Evolutionary conservation across 2,329 filamentous ascomycete species (phyloP).

Genomic region (Alternaria tenuissima): DNA sequence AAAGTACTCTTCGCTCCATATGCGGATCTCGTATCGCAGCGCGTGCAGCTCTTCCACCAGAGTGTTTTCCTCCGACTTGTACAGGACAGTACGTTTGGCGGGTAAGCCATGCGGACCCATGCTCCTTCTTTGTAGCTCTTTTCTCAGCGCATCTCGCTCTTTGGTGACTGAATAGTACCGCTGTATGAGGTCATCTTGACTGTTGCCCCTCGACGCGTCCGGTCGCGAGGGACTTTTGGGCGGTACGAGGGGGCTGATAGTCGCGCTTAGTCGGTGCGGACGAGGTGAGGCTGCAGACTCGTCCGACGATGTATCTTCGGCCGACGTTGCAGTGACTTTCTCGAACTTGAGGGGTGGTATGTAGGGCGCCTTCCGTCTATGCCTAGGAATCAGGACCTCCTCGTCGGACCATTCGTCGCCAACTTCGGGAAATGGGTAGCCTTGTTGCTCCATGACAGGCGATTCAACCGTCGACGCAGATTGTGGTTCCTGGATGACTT

Average conservation of each 20-base stretch:
- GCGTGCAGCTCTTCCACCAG: constrained; percentile 47
- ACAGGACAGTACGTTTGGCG: constrained; percentile 34
- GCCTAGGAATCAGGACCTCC: constrained; percentile 47
- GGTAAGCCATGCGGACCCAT: constrained; percentile 43
- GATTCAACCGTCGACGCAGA: constrained; percentile 27
- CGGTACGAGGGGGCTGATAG: constrained; percentile 40
- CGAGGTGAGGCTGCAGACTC: constrained; percentile 36
- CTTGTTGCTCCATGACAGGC: constrained; percentile 25
- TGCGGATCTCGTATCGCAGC: constrained; percentile 45
- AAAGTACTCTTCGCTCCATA: constrained; percentile 49
- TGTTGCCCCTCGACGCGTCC: constrained; percentile 41
- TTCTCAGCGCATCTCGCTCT: constrained; percentile 48
- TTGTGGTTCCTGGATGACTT: constrained; percentile 35
- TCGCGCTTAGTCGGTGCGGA: constrained; percentile 29
- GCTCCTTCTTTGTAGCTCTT: constrained; percentile 47
- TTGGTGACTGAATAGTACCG: constrained; percentile 51
- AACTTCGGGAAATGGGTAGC: constrained; percentile 42
- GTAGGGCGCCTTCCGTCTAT: constrained; percentile 38
- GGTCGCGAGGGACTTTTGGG: constrained; percentile 49
- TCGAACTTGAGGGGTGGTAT: constrained; percentile 37
- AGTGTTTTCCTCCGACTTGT: constrained; percentile 48
- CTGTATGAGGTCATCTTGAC: constrained; percentile 49
- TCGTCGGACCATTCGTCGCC: constrained; percentile 50
- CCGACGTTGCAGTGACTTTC: constrained; percentile 30
- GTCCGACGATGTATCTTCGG: constrained; percentile 36